Percentiles rank a stretch among this genome's conserved stretches.
These are phyloP conservation scores for Aspergillus bertholletiae DNA, from an alignment of 495 filamentous ascomycete species.

Conservation along the genomic window DNA sequence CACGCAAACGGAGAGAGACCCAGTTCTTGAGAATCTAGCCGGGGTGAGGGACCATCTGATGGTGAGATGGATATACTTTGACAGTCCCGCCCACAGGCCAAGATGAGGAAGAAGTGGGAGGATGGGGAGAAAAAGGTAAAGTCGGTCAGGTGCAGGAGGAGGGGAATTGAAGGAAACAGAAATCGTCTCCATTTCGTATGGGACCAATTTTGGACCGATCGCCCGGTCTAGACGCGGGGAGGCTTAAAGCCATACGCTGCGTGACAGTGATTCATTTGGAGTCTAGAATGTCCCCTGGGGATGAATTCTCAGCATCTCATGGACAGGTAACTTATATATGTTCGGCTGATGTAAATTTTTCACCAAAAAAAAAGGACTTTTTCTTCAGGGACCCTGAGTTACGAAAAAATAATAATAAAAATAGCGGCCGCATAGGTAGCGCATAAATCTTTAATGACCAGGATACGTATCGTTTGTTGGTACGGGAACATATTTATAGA, in stretches of 20 bases:
- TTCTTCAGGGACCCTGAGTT: too few relatives aligned
- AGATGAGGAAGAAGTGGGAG: not conserved
- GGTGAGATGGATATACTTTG: not conserved
- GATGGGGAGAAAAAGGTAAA: not conserved
- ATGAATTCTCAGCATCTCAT: not conserved
- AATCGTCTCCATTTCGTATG: constrained; percentile 8
- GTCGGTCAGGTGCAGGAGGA: constrained; percentile 2
- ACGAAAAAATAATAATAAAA: too few relatives aligned
- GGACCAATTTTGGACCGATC: constrained; percentile 18
- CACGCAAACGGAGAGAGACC: not conserved
- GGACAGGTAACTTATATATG: too few relatives aligned
- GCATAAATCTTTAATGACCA: not conserved
- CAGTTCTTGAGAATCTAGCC: not conserved
- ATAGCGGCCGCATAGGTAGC: not conserved
- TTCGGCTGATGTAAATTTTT: too few relatives aligned
- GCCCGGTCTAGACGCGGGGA: constrained; percentile 27
- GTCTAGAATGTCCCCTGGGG: not conserved
- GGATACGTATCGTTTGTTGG: not conserved
- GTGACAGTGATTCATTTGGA: not conserved
- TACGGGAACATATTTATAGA: constrained; percentile 2
- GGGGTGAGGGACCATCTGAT: not conserved
- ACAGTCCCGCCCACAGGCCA: not conserved
- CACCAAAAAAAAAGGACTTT: too few relatives aligned
- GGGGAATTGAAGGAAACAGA: constrained; percentile 12
- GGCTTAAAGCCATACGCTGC: not conserved